phyloP scores from a whole-genome alignment of 2,329 filamentous ascomycete species.

The Aspergillus sp. region DNA sequence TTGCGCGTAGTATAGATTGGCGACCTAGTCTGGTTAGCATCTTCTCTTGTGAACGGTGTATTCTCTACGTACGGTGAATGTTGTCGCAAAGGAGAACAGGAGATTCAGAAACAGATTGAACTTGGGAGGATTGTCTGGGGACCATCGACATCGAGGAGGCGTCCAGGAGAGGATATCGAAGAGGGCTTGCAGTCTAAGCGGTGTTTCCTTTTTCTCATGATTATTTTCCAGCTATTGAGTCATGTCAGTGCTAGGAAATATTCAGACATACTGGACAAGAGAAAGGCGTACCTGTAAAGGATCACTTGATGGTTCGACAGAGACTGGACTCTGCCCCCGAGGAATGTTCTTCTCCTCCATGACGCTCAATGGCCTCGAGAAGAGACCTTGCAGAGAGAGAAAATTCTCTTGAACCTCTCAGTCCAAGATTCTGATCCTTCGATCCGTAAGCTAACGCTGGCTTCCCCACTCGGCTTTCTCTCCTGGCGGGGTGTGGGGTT shows the following conservation, averaged over 20 bases:
- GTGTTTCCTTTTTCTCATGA: not conserved
- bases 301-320: not conserved
- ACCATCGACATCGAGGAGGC: conserved; percentile 66
- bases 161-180: conserved; percentile 53
- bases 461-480: not conserved
- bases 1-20: conserved; percentile 79
- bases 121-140: conserved; percentile 62
- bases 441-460: not conserved
- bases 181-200: not conserved
- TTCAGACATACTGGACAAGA: too few species aligned
- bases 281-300: too few species aligned
- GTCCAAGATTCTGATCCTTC: not conserved
- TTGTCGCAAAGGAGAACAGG: conserved; percentile 59
- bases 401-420: too few species aligned
- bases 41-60: too few species aligned
- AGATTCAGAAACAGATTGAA: conserved; percentile 70
- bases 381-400: too few species aligned
- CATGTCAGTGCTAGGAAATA: not conserved
- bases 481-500: not conserved
- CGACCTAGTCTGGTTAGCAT: conserved; percentile 27
- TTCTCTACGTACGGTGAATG: conserved; percentile 44
- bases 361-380: not conserved
- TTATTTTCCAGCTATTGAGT: not conserved
- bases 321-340: not conserved
- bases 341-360: not conserved